Base-by-base conservation (phyloP, 1,284 basidiomycete species). In the Heterobasidion annosum region DNA sequence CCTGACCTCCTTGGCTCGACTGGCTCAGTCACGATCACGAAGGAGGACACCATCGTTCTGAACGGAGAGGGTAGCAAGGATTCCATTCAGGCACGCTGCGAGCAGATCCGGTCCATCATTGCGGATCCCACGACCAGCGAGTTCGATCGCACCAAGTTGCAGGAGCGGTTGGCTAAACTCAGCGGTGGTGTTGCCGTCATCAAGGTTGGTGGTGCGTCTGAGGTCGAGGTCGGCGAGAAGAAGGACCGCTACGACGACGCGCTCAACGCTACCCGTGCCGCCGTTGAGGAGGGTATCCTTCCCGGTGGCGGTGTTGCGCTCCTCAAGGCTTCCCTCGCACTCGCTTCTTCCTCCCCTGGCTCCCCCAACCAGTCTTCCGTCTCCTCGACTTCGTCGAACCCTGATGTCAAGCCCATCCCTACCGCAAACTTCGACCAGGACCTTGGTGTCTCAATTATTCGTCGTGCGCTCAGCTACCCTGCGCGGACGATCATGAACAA, bases 191-290 rank as follows among this genome's bases (percentile, higher is more conserved):
- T 98, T 53, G 96, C 95, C 34, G 95, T 98, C 70, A 98, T 98
- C 83, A 94, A 93, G 74, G 96, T 98, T 61, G 96, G 96, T 57
- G 96, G 96, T 47, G 77, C 85, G 50, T 87, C 82, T 58, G 96
- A 98, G 73, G 95, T 98, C 56, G 96, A 98, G 75, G 96, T 98
- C 60, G 83, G 95, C 15, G 96, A 99, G 82, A 98, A 98, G 91
- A 98, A 98, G 85, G 96, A 98, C 72, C 82, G 95, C 52, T 98
- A 97, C 70, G 96, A 99, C 66, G 96, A 99, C 68, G 96, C 96
- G 6, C 80, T 98, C 56, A 97, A 97, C 71, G 94, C 94, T 16
- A 98, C 96, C 5, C 90, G 96, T 55, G 96, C 96, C 45, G 96
- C 96, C 51, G 96, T 99, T 51, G 96, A 98, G 75, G 93, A 98